Conservation (phyloP, 805 yeast genomes). For the Candida fluviatilis region DNA sequence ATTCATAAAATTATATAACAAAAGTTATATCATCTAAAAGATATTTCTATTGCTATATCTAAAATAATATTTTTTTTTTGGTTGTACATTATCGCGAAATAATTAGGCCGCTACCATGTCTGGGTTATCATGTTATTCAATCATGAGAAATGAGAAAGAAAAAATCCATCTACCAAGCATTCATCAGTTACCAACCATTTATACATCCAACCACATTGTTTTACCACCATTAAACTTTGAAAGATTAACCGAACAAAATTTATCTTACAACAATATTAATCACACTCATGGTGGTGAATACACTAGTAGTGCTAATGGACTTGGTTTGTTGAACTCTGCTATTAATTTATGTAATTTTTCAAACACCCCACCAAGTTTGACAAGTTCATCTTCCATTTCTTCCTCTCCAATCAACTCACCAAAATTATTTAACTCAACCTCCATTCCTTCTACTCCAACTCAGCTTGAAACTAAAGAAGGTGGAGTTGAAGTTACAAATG, state of each 20-base stretch:
- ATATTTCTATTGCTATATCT: no score
- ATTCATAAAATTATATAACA: no score
- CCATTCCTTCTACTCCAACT: background rate
- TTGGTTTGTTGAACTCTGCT: background rate
- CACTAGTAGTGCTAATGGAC: background rate
- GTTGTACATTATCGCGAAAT: no score
- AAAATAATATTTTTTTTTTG: no score
- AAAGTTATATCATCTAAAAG: no score
- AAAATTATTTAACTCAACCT: conserved; percentile 3
- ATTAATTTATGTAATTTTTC: background rate
- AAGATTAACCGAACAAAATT: conserved; percentile 4
- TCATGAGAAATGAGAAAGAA: conserved; percentile 1
- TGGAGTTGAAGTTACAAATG: no score
- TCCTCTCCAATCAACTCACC: conserved; percentile 9
- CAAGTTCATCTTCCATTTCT: conserved; percentile 5
- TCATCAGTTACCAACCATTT: background rate
- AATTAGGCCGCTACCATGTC: no score
- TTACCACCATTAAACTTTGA: conserved; percentile 1
- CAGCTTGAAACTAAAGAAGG: no score
- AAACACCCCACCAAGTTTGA: background rate
- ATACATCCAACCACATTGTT: background rate
- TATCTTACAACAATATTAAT: background rate
- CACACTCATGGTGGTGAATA: background rate
- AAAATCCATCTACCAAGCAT: background rate
- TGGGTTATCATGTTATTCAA: background rate